Percentiles rank a stretch among this genome's conserved stretches.
These are phyloP conservation scores for Diaporthe ilicicola DNA, from an alignment of 2,329 filamentous ascomycete genomes.

Conservation along the genomic window DNA sequence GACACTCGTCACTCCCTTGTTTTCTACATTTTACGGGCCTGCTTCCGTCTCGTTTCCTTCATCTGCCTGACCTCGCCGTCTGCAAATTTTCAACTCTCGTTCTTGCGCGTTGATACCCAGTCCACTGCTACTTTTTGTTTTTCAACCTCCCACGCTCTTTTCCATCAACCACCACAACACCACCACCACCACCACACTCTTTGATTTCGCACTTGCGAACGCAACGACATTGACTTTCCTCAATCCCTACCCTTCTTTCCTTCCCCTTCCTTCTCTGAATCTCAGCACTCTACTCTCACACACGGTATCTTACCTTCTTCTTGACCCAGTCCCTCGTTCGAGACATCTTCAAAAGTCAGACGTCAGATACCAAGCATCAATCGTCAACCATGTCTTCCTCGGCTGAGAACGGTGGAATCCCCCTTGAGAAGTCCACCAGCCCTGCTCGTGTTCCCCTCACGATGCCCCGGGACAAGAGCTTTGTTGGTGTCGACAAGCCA, in stretches of 20 bases:
- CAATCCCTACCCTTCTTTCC: not conserved
- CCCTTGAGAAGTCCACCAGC: slow-evolving; percentile 1
- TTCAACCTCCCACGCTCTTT: not conserved
- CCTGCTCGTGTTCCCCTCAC: not conserved
- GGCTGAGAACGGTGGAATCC: not conserved
- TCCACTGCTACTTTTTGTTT: slow-evolving; percentile 19
- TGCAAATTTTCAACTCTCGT: slow-evolving; percentile 1
- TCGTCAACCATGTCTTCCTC: slow-evolving; percentile 2
- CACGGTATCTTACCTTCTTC: not conserved
- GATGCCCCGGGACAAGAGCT: not conserved
- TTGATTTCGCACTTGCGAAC: slow-evolving; percentile 5
- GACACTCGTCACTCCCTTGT: slow-evolving; percentile 9
- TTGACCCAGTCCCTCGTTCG: slow-evolving; percentile 15
- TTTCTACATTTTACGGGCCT: not conserved
- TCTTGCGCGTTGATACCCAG: slow-evolving; percentile 6
- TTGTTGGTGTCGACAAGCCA: not conserved
- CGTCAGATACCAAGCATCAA: not conserved
- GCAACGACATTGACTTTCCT: not conserved
- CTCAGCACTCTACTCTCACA: not conserved
- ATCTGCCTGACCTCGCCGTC: not conserved
- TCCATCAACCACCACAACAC: not conserved
- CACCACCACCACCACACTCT: slow-evolving; percentile 5
- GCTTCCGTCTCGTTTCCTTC: not conserved
- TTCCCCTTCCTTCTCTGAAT: not conserved
- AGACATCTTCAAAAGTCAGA: not conserved